Evolutionary conservation across 768 basidiomycete genomes (phyloP).

Genomic region (Pleurotus salmoneostramineus): DNA sequence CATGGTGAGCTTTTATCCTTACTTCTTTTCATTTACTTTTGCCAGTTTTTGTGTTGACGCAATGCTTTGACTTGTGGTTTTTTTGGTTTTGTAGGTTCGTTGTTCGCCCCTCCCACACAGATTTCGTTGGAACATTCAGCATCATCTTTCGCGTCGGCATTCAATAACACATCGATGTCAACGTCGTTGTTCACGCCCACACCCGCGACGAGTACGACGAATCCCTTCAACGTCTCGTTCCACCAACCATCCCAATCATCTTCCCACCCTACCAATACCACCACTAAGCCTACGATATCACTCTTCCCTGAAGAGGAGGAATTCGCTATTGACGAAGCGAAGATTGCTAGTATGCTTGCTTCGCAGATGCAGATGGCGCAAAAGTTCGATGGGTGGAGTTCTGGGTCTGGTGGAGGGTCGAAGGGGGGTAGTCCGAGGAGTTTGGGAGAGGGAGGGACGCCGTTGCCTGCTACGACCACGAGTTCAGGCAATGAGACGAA

Average conservation of each 20-base stretch:
- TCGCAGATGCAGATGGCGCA: constrained; percentile 4
- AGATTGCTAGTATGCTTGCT: constrained; percentile 1
- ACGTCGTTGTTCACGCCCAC: not conserved
- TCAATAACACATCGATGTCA: not conserved
- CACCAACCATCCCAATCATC: not conserved
- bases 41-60: not conserved
- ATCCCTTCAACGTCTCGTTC: too few species aligned
- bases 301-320: not conserved
- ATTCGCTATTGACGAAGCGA: not conserved
- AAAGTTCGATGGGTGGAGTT: constrained; percentile 1
- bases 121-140: not conserved
- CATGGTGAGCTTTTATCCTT: not conserved
- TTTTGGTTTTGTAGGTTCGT: too few species aligned
- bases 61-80: not conserved
- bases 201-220: too few species aligned
- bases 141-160: not conserved
- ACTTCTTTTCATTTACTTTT: too few species aligned
- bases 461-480: not conserved
- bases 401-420: not conserved
- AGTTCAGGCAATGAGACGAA: not conserved
- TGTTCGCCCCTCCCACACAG: not conserved
- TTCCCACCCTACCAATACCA: not conserved
- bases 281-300: not conserved
- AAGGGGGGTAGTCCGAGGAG: not conserved
- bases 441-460: not conserved